Base-by-base conservation (phyloP, 2,329 filamentous ascomycete species). In the Fusarium scirpi region DNA sequence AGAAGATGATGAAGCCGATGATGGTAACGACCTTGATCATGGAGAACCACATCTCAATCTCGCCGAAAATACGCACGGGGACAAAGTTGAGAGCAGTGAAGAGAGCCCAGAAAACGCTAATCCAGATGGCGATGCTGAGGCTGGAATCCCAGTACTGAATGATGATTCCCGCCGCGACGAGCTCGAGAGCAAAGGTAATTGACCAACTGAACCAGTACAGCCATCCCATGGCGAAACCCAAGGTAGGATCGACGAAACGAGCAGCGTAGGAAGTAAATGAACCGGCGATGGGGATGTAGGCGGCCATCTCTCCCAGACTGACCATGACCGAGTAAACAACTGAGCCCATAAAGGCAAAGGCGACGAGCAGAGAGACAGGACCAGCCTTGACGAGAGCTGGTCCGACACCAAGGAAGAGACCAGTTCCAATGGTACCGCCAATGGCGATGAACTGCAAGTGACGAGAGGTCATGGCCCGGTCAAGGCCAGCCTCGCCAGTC, bases 201-300 rank as follows among this genome's bases (percentile, higher is more conserved):
- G 89, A 85, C 91, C 90, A 94, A 40, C 87, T 90, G 76, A 94
- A 94, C 90, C 91, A 94, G 80, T 94, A 94, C 64, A 93, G 90
- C 92, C 92, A 94, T 22, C 92, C 92, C 86, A 94, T 91, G 22
- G 91, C 86, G 74, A 94, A 94, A 10, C 91, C 91, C 49, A 94
- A 82, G 59, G 89, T 90, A 13, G 88, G 89, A 75, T 92, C 90
- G 69, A 94, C 86, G 74, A 95, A 93, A 20, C 92, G 90, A 41
- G 89, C 86, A 24, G 92, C 91, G 74, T 94, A 95, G 44, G 90
- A 86, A 30, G 91, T 92, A 77, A 94, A 94, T 43, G 91, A 90
- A 62, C 92, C 93, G 22, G 91, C 84, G 38, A 94, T 89, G 8
- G 93, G 93, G 29, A 94, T 89, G 73, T 90, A 93, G 13, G 92